Percentiles rank a stretch among this genome's conserved stretches.
Conservation (phyloP, 1,139 yeast genomes). For the Geotrichum reessii region DNA sequence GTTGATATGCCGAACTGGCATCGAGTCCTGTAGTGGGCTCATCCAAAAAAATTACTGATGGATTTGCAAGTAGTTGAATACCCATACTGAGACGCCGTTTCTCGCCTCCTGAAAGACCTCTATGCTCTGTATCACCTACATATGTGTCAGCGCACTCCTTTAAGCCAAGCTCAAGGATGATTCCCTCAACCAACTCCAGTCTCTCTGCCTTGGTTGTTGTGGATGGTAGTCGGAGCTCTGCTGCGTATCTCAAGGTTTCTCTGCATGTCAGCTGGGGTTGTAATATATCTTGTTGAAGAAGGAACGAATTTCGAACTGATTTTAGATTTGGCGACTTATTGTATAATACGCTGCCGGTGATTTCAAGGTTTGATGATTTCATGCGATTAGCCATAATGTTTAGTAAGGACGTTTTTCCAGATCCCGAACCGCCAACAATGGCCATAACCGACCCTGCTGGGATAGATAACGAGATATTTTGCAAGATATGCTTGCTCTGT, state of each 20-base stretch:
- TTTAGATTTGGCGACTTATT: constrained; percentile 37
- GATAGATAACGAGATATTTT: constrained; percentile 51
- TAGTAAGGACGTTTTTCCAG: constrained; percentile 78
- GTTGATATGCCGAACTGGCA: constrained; percentile 63
- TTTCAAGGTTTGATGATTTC: constrained; percentile 31
- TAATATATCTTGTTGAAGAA: constrained; percentile 70
- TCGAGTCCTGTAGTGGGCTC: constrained; percentile 91
- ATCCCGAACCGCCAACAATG: constrained; percentile 79
- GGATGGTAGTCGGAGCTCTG: constrained; percentile 55
- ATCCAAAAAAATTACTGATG: constrained; percentile 70
- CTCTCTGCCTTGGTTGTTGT: constrained; percentile 43
- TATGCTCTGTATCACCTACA: constrained; percentile 47
- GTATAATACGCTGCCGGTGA: constrained; percentile 35
- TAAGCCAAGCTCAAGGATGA: constrained; percentile 56
- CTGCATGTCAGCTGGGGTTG: constrained; percentile 65
- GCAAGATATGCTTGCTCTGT: constrained; percentile 14
- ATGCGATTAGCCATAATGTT: constrained; percentile 65
- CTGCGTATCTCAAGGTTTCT: constrained; percentile 65
- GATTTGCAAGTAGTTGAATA: constrained; percentile 68
- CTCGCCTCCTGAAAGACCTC: constrained; percentile 78
- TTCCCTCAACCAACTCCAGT: constrained; percentile 48
- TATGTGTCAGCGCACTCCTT: constrained; percentile 54
- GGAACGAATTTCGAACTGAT: constrained; percentile 54
- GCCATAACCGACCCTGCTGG: constrained; percentile 55
- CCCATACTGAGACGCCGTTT: constrained; percentile 74